These are phyloP conservation scores for Boletus barrowsii DNA, from an alignment of 768 basidiomycete genomes.

Conservation along the genomic window DNA sequence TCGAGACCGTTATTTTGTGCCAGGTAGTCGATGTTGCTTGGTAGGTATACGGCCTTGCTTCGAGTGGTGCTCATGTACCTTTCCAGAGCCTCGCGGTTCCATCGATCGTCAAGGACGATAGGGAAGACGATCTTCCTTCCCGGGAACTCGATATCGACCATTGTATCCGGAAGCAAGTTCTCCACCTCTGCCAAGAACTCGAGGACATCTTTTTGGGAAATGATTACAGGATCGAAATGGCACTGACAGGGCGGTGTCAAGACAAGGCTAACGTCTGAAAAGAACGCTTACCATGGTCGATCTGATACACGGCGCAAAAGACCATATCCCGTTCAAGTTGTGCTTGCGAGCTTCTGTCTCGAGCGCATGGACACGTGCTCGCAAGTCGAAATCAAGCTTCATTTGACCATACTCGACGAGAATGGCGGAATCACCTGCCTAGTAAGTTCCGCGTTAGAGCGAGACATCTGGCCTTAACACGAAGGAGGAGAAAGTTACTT, in stretches of 20 bases:
- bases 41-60: conserved; percentile 60
- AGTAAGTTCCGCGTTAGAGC: conserved; percentile 14
- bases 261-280: background rate
- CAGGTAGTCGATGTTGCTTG: conserved; percentile 66
- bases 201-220: conserved; percentile 46
- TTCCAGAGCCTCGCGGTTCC: conserved; percentile 52
- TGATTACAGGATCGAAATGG: conserved; percentile 44
- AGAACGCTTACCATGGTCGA: conserved; percentile 50
- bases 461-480: background rate
- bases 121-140: conserved; percentile 59
- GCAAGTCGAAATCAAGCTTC: conserved; percentile 48
- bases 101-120: conserved; percentile 58
- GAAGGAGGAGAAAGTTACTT: conserved; percentile 35
- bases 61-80: conserved; percentile 56
- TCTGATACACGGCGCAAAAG: conserved; percentile 51
- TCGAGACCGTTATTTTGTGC: conserved; percentile 58
- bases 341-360: conserved; percentile 37
- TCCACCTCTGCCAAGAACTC: conserved; percentile 39
- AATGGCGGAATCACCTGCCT: conserved; percentile 63
- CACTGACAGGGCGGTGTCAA: conserved; percentile 31
- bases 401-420: conserved; percentile 61
- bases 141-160: conserved; percentile 42
- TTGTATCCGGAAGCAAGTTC: conserved; percentile 37
- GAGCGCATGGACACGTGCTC: conserved; percentile 59
- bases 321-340: conserved; percentile 36